Conservation (phyloP, 108 stramenopile genomes). For the Fistulifera pelliculosa region DNA sequence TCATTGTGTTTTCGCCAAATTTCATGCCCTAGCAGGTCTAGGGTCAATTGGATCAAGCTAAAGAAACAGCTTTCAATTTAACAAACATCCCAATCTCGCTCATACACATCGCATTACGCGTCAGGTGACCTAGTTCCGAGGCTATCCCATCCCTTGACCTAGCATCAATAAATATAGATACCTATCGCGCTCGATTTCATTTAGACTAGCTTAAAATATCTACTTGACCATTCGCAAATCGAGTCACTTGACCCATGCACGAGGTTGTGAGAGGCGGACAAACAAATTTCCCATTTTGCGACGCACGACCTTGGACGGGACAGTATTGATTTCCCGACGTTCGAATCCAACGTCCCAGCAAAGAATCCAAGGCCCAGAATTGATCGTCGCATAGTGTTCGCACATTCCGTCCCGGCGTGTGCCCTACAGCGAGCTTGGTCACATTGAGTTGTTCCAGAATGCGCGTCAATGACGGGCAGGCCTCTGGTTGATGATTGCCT, state of each 20-base stretch:
- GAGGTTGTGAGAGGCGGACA: constrained; percentile 1
- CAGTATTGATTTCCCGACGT: constrained; percentile 51
- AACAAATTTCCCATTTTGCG: constrained; percentile 6
- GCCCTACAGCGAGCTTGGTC: constrained; percentile 41
- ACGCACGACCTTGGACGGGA: constrained; percentile 13
- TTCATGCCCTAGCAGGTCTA: too few relatives aligned
- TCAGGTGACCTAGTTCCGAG: too few relatives aligned
- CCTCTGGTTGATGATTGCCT: constrained; percentile 40
- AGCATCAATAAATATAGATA: too few relatives aligned
- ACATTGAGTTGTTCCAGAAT: constrained; percentile 18
- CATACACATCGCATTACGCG: too few relatives aligned
- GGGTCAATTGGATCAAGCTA: too few relatives aligned
- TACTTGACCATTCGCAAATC: too few relatives aligned
- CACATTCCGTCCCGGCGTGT: constrained; percentile 39
- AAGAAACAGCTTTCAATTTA: too few relatives aligned
- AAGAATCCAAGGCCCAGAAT: constrained; percentile 52
- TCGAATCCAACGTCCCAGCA: constrained; percentile 49
- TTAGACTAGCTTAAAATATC: too few relatives aligned
- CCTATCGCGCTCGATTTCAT: too few relatives aligned
- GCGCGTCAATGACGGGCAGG: constrained; percentile 14
- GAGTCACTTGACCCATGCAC: constrained; percentile 5
- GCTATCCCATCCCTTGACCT: too few relatives aligned
- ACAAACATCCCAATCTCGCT: too few relatives aligned
- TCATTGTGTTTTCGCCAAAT: too few relatives aligned
- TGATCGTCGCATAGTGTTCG: constrained; percentile 28